Evolutionary conservation across 2,329 filamentous ascomycete species (phyloP), one percentile per base, ranked within the genome.

Genomic region (Immersiporthe knoxdaviesiana): DNA sequence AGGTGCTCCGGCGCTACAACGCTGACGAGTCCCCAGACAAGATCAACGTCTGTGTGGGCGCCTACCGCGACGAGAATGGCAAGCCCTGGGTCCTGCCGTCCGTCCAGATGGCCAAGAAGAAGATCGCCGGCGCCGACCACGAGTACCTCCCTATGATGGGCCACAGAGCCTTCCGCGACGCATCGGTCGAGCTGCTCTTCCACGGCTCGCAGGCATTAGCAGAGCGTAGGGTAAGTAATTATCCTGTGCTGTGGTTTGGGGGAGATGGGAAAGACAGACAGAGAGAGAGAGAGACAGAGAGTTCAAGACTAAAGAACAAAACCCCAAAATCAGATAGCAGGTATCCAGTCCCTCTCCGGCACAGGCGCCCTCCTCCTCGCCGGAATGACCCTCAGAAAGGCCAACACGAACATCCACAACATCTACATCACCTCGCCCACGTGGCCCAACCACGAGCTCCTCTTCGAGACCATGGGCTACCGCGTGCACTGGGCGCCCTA

Each of bases 371-470:
- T 80, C 6, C 73, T 79, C 1, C 74, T 82, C 0, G 78, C 76
- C 0, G 81, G 77, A 0, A 73, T 79, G 14, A 72, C 77, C 3
- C 71, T 82, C 3, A 73, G 71, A 21, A 74, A 76, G 56, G 74
- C 74, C 21, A 72, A 71, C 12, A 69, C 74, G 0, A 72, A 72
- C 2, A 74, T 75, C 0, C 74, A 74, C 32, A 77, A 74, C 3
- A 73, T 82, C 18, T 79, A 77, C 65, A 79, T 83, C 35, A 78
- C 80, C 0, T 76, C 79, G 1, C 81, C 81, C 0, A 81, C 81
- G 0, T 83, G 80, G 80, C 76, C 77, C 10, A 83, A 83, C 70
- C 81, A 83, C 56, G 74, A 77, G 2, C 72, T 78, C 0, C 72
- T 83, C 0, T 83, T 79, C 66, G 69, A 70, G 8, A 76, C 77